A percentile compares a stretch with the other conserved stretches of the same genome.
Evolutionary conservation across 495 filamentous ascomycete genomes (phyloP).

Genomic region (Aspergillus avenaceus): DNA sequence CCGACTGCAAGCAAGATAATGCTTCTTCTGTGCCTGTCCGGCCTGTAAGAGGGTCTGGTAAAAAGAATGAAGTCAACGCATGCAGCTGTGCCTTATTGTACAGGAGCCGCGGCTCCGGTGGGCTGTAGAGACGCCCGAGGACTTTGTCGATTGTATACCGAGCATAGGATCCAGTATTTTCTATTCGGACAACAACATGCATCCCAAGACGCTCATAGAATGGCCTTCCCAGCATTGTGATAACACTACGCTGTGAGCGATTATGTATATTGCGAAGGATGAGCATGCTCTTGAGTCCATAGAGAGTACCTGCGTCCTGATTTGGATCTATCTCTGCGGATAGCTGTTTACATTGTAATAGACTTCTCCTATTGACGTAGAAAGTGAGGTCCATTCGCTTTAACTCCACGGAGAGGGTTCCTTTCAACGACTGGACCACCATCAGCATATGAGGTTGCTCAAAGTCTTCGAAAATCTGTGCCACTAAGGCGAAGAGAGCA

Average conservation of each 20-base stretch:
- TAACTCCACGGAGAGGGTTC: constrained; percentile 34
- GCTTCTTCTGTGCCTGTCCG: constrained; percentile 60
- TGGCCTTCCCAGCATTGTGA: constrained; percentile 44
- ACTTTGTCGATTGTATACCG: constrained; percentile 42
- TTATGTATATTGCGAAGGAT: constrained; percentile 38
- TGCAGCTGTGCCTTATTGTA: constrained; percentile 53
- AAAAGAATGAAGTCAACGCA: constrained; percentile 51
- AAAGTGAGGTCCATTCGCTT: constrained; percentile 51
- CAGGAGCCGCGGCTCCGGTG: constrained; percentile 45
- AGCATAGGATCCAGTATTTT: constrained; percentile 31
- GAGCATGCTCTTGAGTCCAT: constrained; percentile 52
- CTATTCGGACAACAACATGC: constrained; percentile 43
- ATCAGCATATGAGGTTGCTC: constrained; percentile 29
- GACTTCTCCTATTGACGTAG: constrained; percentile 22
- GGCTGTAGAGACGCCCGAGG: constrained; percentile 45
- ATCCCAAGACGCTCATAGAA: constrained; percentile 5
- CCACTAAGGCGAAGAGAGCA: constrained; percentile 20
- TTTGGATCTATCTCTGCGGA: constrained; percentile 45
- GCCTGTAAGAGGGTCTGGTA: constrained; percentile 53
- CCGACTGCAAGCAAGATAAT: constrained; percentile 41
- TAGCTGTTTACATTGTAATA: constrained; percentile 25
- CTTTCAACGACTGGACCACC: constrained; percentile 24
- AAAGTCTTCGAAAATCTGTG: constrained; percentile 27
- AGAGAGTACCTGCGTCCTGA: constrained; percentile 49
- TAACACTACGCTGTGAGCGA: constrained; percentile 35